These are phyloP conservation scores for Yarrowia sp. DNA, from an alignment of 805 yeast genomes.

Conservation along the genomic window DNA sequence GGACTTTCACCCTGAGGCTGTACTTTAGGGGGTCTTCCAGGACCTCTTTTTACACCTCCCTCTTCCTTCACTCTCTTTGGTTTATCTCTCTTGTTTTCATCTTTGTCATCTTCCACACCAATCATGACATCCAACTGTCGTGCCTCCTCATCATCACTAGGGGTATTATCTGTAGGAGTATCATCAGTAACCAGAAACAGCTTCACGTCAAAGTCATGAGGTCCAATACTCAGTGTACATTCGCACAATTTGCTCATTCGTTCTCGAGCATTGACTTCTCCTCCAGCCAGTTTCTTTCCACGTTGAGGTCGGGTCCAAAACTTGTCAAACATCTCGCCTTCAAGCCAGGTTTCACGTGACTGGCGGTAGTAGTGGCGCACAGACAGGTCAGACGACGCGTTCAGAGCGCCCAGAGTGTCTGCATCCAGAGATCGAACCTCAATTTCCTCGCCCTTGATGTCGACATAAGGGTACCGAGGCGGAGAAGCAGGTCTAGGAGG, in stretches of 20 bases:
- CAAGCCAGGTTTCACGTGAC: conserved; percentile 73
- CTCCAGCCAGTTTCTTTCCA: conserved; percentile 57
- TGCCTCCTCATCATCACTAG: conserved; percentile 34
- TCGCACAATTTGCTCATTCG: conserved; percentile 89
- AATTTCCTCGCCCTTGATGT: conserved; percentile 27
- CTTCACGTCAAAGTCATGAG: conserved; percentile 79
- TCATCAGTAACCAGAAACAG: conserved; percentile 88
- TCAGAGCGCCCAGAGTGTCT: conserved; percentile 15
- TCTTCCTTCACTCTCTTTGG: conserved; percentile 2
- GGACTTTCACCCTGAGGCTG: not conserved
- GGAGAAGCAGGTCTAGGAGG: conserved; percentile 21
- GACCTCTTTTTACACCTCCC: not conserved
- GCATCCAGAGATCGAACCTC: conserved; percentile 32
- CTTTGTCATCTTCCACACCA: conserved; percentile 31
- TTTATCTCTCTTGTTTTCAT: conserved; percentile 1
- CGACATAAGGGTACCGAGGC: conserved; percentile 33
- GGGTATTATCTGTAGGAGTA: conserved; percentile 26
- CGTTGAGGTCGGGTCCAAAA: conserved; percentile 80
- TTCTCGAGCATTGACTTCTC: conserved; percentile 71
- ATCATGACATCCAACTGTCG: conserved; percentile 17
- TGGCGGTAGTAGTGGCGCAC: conserved; percentile 47
- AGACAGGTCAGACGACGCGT: conserved; percentile 33
- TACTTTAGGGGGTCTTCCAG: conserved; percentile 9
- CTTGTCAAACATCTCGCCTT: conserved; percentile 72
- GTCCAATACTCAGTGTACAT: conserved; percentile 74